Evolutionary conservation across 2,329 filamentous ascomycete species (phyloP), one percentile per base, ranked within the genome.

Genomic region (Phialemoniopsis sp.): DNA sequence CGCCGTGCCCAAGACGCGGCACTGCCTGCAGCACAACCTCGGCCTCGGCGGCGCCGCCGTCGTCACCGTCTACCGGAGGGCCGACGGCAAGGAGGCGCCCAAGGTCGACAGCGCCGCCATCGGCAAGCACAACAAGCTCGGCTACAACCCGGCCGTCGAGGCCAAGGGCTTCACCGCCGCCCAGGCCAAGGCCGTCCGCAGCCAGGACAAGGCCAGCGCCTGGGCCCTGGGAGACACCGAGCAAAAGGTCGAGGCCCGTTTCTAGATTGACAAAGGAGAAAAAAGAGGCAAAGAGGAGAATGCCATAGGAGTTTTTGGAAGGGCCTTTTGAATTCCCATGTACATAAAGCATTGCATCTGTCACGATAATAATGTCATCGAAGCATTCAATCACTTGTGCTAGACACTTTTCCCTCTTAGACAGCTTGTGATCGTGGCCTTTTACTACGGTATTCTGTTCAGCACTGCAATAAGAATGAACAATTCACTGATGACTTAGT

Each of bases 41-140:
- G 93, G 91, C 1, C 73, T 97, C 5, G 91, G 91, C 13, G 93
- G 93, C 39, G 91, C 90, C 4, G 89, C 82, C 2, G 90, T 97
- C 1, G 87, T 93, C 16, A 91, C 88, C 1, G 86, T 97, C 4
- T 96, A 96, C 63, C 82, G 81, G 65, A 78, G 90, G 13, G 85
- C 85, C 1, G 91, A 97, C 60, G 87, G 88, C 10, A 71, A 76
- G 60, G 69, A 66, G 40, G 82, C 82, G 3, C 66, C 68, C 9
- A 3, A 70, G 29, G 59, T 94, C 5, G 72, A 78, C 15, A 79
- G 77, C 38, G 76, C 71, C 4, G 73, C 77, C 34, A 76, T 95
- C 3, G 87, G 73, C 2, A 78, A 73, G 68, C 60, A 64, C 44
- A 89, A 76, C 39, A 76, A 78, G 36, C 65, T 95, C 15, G 90